phyloP scores from a whole-genome alignment of 768 basidiomycete genomes.

The Stropharia rugosoannulata region DNA sequence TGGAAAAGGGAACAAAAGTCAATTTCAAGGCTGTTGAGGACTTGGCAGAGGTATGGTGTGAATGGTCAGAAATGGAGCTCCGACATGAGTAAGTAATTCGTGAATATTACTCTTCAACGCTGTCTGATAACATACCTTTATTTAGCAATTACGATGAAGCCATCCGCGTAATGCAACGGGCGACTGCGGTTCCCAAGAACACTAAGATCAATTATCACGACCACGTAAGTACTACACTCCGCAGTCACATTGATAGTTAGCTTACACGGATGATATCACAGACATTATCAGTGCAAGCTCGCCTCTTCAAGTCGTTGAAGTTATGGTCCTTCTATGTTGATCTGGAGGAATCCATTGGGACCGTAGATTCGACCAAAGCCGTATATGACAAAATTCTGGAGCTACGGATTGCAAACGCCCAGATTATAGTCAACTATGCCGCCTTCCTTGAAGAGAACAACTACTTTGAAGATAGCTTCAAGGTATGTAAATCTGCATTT shows the following conservation, averaged over 20 bases:
- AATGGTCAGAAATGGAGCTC: constrained; percentile 98
- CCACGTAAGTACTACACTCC: constrained; percentile 55
- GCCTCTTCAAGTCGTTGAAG: constrained; percentile 96
- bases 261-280: constrained; percentile 27
- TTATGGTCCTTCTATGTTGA: constrained; percentile 99
- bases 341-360: constrained; percentile 94
- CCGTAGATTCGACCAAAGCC: constrained; percentile 86
- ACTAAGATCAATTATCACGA: constrained; percentile 92
- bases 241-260: background rate
- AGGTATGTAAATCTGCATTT: constrained; percentile 43
- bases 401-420: constrained; percentile 95
- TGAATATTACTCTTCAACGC: background rate
- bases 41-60: constrained; percentile 97
- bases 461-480: constrained; percentile 99
- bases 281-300: constrained; percentile 81
- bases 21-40: constrained; percentile 97
- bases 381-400: constrained; percentile 98
- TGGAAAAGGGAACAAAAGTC: constrained; percentile 90
- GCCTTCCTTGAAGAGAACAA: constrained; percentile 96
- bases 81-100: constrained; percentile 77
- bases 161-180: constrained; percentile 95
- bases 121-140: background rate
- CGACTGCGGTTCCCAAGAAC: constrained; percentile 87
- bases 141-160: constrained; percentile 96
- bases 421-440: constrained; percentile 96